Base-by-base conservation (phyloP, 805 yeast species). In the Kregervanrija fluxuum region DNA sequence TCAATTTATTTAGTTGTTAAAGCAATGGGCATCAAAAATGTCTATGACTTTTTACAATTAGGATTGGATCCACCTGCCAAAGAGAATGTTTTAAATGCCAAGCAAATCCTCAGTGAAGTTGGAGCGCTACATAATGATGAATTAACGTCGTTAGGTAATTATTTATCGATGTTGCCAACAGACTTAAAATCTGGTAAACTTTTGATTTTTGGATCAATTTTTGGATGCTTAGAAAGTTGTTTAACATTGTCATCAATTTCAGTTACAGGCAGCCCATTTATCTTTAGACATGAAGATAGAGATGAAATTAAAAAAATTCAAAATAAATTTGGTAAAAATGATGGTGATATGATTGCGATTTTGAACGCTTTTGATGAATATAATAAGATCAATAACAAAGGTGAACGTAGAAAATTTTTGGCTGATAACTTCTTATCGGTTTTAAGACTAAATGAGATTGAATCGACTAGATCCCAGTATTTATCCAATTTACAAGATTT, bases 131-230 rank as follows among this genome's bases (percentile, higher is more conserved):
- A 64, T 14, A 65, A 64, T 11, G 64, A 60, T 14, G 66, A 57
- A 3, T 67, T 90, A 34, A 83, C 98, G 0, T 78, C 86, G 45
- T 66, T 91, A 38, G 99, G 99, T 15, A 73, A 69, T 37, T 88
- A 82, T 54, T 69, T 91, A 33, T 82, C 96, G 0, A 69, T 82
- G 56, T 68, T 91, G 48, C 99, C 99, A 1, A 80, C 85, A 1
- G 98, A 91, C 60, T 75, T 91, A 37, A 82, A 78, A 48, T 83
- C 88, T 40, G 96, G 95, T 8, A 91, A 91, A 55, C 63, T 90
- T 42, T 66, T 91, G 33, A 78, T 90, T 13, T 75, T 80, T 48
- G 89, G 95, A 1, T 79, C 91, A 37, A 73, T 90, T 5, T 86
- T 91, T 60, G 93, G 93, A 0, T 83, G 93, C 55, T 65, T 90